Base-by-base conservation (phyloP, 78 protist genomes). In the Speleostelium caveatum region DNA sequence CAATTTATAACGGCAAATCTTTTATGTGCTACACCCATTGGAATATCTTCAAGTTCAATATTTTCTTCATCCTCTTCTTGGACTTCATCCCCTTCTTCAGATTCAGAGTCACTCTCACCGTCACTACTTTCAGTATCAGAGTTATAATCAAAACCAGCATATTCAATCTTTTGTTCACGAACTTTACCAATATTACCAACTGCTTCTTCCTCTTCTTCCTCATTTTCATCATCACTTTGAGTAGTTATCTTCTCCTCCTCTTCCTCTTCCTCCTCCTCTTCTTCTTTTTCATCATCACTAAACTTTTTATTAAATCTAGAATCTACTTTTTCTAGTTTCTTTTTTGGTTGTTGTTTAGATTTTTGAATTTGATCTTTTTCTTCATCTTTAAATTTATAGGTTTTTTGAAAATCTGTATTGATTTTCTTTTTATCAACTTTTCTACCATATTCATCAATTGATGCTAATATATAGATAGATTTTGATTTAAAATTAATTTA, bases 1-100 rank as follows among this genome's bases (percentile, higher is more conserved):
- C 83, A 73, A 45, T 88, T 83, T 56, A 68, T 19, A 10, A 94
- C 86, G 2, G 96, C 96, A 28, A 94, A 66, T 75, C 96, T 83
- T 36, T 65, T 45, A 0, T 85, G 33, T 38, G 90, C 93, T 24
- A 80, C 96, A 32, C 73, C 87, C 68, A 80, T 73, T 56, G 90
- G 85, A 33, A 88, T 59, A 41, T 65, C 86, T 32, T 75, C 71
- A 16, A 33, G 59, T 45, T 58, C 68, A 1, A 10, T 14, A 24
- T 12, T 16, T 26, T 66, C 73, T 17, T 76, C 86, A 51, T 62
- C 73, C 5, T 67, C 42, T 58, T 45, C 66, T 21, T 74, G 78
- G 6, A 49, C 19, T 7, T 63, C 87, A 56, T 76, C 67, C 24
- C 61, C 83, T 28, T 71, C 71, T 33, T 41, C 41, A 16, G 38